phyloP scores from a whole-genome alignment of 2,329 filamentous ascomycete genomes.

The Colletotrichum magnum region DNA sequence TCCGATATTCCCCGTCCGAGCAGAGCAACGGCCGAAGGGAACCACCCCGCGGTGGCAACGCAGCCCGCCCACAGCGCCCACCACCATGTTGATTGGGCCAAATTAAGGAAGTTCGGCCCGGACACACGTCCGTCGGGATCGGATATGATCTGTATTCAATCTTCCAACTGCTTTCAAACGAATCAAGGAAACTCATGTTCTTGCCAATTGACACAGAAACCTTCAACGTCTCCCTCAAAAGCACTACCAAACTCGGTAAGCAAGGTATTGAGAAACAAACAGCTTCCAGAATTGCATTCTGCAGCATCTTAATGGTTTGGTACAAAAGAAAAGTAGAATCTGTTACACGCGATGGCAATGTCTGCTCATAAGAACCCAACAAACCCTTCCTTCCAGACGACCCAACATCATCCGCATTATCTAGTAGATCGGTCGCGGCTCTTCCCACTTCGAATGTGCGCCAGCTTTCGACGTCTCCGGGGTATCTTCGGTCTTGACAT shows the following conservation, averaged over 20 bases:
- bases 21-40: slow-evolving; percentile 12
- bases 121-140: not conserved
- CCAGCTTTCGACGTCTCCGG: slow-evolving; percentile 31
- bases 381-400: not conserved
- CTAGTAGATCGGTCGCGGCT: slow-evolving; percentile 59
- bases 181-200: slow-evolving; percentile 1
- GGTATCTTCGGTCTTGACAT: slow-evolving; percentile 54
- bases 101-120: no score
- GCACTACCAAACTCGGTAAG: slow-evolving; percentile 15
- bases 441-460: slow-evolving; percentile 56
- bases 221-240: slow-evolving; percentile 15
- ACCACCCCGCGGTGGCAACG: not conserved
- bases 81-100: no score
- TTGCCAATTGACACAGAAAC: not conserved
- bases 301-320: slow-evolving; percentile 6
- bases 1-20: slow-evolving; percentile 34
- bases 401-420: slow-evolving; percentile 5
- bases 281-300: not conserved
- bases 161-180: not conserved
- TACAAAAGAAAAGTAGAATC: slow-evolving; percentile 34
- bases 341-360: slow-evolving; percentile 2
- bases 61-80: not conserved
- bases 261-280: slow-evolving; percentile 27
- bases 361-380: slow-evolving; percentile 14
- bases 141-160: slow-evolving; percentile 3